Conservation (phyloP, 768 basidiomycete species). For the Baorangia bicolor region DNA sequence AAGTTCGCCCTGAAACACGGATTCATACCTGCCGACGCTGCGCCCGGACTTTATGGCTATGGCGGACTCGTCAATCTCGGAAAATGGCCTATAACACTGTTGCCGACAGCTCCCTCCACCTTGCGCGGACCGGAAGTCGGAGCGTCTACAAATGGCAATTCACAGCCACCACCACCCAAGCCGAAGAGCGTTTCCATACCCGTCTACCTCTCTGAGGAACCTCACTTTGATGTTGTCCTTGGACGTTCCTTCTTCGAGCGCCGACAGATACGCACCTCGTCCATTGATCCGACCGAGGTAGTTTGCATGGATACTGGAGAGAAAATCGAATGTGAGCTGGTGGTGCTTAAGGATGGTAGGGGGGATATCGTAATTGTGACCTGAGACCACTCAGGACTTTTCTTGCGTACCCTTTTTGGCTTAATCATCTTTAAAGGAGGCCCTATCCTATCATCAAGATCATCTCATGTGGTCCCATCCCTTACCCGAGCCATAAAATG, state of each 20-base stretch:
- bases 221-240: conserved; percentile 93
- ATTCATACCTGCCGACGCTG: conserved; percentile 84
- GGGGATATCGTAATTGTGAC: conserved; percentile 92
- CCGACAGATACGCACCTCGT: conserved; percentile 77
- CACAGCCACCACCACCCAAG: conserved; percentile 12
- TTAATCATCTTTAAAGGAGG: neutral
- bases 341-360: conserved; percentile 87
- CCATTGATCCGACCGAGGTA: conserved; percentile 85
- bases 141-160: neutral
- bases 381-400: conserved; percentile 3
- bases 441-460: neutral
- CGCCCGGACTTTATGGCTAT: conserved; percentile 93
- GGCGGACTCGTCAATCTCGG: conserved; percentile 85
- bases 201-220: conserved; percentile 91
- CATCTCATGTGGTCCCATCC: neutral
- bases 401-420: neutral
- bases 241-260: conserved; percentile 84
- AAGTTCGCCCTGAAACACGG: conserved; percentile 87
- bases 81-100: conserved; percentile 79
- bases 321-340: conserved; percentile 87
- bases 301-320: conserved; percentile 92
- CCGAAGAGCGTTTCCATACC: conserved; percentile 47
- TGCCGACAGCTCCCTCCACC: conserved; percentile 25
- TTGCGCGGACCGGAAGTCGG: neutral
- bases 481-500: neutral